These are phyloP conservation scores for Dicorynia guianensis DNA, from an alignment of 306 rosid genomes.

Conservation along the genomic window DNA sequence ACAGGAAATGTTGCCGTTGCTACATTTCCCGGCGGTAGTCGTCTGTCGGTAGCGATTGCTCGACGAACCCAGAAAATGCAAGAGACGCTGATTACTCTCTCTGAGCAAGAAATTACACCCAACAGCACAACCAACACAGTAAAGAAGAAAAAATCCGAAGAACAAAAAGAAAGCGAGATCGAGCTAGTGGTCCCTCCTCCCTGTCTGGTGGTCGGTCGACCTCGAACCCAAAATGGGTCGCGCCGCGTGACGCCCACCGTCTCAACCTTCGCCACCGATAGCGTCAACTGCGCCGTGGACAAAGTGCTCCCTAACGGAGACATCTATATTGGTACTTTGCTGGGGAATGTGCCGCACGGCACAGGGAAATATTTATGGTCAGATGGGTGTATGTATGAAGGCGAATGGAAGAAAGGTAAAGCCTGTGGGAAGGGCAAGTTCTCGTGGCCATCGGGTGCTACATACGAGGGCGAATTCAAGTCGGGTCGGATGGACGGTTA, in stretches of 20 bases:
- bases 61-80: slow-evolving; percentile 41
- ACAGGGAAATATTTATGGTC: slow-evolving; percentile 57
- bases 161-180: slow-evolving; percentile 4
- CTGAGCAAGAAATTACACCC: slow-evolving; percentile 39
- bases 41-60: slow-evolving; percentile 6
- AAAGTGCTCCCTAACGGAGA: slow-evolving; percentile 48
- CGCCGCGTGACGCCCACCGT: slow-evolving; percentile 57
- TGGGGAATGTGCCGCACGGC: slow-evolving; percentile 52
- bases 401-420: slow-evolving; percentile 56
- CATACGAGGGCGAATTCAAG: slow-evolving; percentile 57
- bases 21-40: slow-evolving; percentile 35
- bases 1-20: slow-evolving; percentile 35
- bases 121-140: not conserved
- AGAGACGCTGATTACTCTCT: slow-evolving; percentile 48
- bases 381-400: slow-evolving; percentile 61
- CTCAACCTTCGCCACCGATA: slow-evolving; percentile 17
- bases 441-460: slow-evolving; percentile 63
- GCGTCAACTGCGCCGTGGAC: slow-evolving; percentile 38
- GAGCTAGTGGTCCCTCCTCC: slow-evolving; percentile 44
- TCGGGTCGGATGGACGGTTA: slow-evolving; percentile 47
- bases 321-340: slow-evolving; percentile 50
- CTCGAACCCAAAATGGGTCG: slow-evolving; percentile 34
- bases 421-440: slow-evolving; percentile 52
- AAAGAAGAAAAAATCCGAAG: slow-evolving; percentile 50
- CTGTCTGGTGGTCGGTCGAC: slow-evolving; percentile 34